Conservation (phyloP, 2,329 filamentous ascomycete genomes). For the Fusarium staphyleae region DNA sequence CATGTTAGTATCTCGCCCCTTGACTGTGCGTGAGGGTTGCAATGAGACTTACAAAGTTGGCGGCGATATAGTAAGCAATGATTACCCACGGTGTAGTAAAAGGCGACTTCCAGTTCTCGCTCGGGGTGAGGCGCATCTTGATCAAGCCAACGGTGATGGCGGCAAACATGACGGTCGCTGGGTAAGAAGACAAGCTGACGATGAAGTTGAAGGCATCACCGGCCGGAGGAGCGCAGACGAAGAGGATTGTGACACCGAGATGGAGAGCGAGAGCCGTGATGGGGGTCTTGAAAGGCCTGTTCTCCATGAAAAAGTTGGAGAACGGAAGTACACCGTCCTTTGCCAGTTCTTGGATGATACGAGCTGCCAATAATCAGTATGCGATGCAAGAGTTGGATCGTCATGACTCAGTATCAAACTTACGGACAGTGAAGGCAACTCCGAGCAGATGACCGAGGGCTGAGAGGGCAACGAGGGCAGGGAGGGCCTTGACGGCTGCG, state of each 20-base stretch:
- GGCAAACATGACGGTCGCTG: constrained; percentile 21
- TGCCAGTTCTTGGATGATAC: constrained; percentile 34
- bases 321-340: constrained; percentile 33
- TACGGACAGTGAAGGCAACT: constrained; percentile 22
- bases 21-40: neutral
- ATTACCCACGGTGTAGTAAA: constrained; percentile 29
- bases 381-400: neutral
- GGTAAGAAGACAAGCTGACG: constrained; percentile 33
- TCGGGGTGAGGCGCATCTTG: constrained; percentile 29
- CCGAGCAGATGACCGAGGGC: constrained; percentile 22
- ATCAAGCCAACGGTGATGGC: constrained; percentile 31
- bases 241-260: constrained; percentile 32
- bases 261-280: constrained; percentile 30
- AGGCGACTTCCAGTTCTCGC: constrained; percentile 25
- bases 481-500: constrained; percentile 14
- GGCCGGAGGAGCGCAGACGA: constrained; percentile 35
- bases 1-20: neutral
- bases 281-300: constrained; percentile 36
- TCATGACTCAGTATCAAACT: neutral
- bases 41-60: constrained; percentile 7
- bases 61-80: constrained; percentile 11
- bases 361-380: constrained; percentile 3
- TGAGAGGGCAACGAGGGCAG: constrained; percentile 13
- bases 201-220: constrained; percentile 38
- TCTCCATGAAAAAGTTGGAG: constrained; percentile 38